Evolutionary conservation across 352 stramenopile genomes (phyloP), one percentile per base, ranked within the genome.

Genomic region (Phytophthora pisi): DNA sequence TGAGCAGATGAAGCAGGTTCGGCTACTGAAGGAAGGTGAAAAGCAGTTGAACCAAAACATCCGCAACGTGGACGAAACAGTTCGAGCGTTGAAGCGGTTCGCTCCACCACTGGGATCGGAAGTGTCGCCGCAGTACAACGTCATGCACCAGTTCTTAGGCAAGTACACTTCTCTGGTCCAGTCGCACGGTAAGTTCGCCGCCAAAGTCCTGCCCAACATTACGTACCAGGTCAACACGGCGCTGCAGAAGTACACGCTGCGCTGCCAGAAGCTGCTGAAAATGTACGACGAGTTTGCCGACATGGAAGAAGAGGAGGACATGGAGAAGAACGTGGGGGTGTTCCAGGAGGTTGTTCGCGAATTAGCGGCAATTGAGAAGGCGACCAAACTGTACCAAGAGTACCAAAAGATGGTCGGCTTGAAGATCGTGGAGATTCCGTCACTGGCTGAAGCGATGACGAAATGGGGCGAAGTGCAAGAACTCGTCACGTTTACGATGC

Each of bases 341-440:
- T 88, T 89, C 56, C 66, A 89, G 66, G 83, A 91, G 9, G 76
- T 85, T 26, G 61, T 70, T 3, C 59, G 68, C 4, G 82, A 93
- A 23, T 64, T 91, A 10, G 31, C 66, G 31, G 53, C 61, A 7
- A 91, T 91, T 31, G 71, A 81, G 53, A 79, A 86, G 28, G 73
- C 85, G 4, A 78, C 77, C 3, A 68, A 59, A 28, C 51, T 89
- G n/a, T 93, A 91, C 38, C 76, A 89, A 63, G 79, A 88, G 15
- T 93, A 91, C 49, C 82, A 93, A 47, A 72, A 72, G 46, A 88
- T 91, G 73, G 81, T 91, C 9, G 81, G 81, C 5, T 68, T 91
- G 26, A 89, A 91, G 40, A 68, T 85, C 11, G 78, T 78, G 1
- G 82, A 90, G 8, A 80, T 90, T n/a, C 68, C 68, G 10, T 63